Evolutionary conservation across 2,329 filamentous ascomycete species (phyloP), one percentile per base, ranked within the genome.

Genomic region (Aspergillus quadrilineatus): DNA sequence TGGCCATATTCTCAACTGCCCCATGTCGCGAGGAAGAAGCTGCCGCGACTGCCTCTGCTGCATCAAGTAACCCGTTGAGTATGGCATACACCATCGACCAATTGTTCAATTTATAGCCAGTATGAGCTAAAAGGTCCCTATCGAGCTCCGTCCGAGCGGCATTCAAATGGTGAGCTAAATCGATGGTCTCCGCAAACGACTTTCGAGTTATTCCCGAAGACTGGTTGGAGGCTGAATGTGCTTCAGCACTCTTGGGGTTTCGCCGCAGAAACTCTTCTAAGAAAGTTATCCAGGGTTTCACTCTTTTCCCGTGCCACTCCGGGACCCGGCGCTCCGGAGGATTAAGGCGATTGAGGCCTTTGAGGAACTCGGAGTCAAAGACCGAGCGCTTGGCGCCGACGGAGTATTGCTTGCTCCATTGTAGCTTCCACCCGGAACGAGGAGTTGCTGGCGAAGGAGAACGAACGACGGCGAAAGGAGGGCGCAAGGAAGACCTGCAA

Each of bases 61-160:
- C 66, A 60, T 76, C 74, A 36, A 79, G 65, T 54, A 79, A 62
- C 47, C 65, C 68, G 53, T 67, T 70, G 17, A 77, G 63, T 8
- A 79, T 61, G 46, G 68, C 65, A 52, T 76, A 60, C 29, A 77
- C 76, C 14, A 70, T 72, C 51, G 72, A 61, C 74, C 76, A 77
- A 58, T 76, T 71, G 28, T 71, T 67, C 56, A 73, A 60, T 15
- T 67, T 63, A 43, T 77, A 71, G 1, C 74, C 76, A 50, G 79
- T 62, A 58, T 75, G 70, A 9, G 64, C 63, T 39, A 79, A 58
- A 34, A 78, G 63, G 63, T 79, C 72, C 8, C 74, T 41, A 26
- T 67, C 57, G 14, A 60, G 61, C 22, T 63, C 48, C 10, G 43
- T 53, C 32, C 70, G 69, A 9, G 72, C 71, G 52, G 68, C 57